These are phyloP conservation scores for Sporothrix brunneoviolacea DNA, from an alignment of 2,329 filamentous ascomycete genomes.

Conservation along the genomic window DNA sequence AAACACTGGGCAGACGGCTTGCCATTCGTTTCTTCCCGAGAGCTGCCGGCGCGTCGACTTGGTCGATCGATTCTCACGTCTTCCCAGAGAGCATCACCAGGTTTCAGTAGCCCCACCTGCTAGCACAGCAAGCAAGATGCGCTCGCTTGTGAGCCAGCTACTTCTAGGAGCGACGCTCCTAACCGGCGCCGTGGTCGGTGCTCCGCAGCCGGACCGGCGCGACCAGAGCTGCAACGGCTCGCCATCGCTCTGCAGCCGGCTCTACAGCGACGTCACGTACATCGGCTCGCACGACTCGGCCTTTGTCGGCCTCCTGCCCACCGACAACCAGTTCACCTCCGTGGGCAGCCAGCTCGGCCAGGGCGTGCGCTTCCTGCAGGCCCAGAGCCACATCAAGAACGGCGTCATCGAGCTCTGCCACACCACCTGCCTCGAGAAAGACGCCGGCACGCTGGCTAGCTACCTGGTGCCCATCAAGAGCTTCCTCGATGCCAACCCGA, in stretches of 20 bases:
- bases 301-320: constrained; percentile 49
- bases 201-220: not conserved
- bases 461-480: constrained; percentile 52
- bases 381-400: constrained; percentile 52
- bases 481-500: constrained; percentile 52
- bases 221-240: constrained; percentile 48
- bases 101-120: not conserved
- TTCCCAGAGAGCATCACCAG: not conserved
- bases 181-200: not conserved
- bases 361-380: constrained; percentile 59
- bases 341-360: constrained; percentile 52
- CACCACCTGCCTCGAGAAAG: constrained; percentile 52
- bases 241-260: constrained; percentile 46
- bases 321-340: constrained; percentile 55
- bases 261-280: constrained; percentile 55
- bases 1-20: not conserved
- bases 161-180: not conserved
- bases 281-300: constrained; percentile 60
- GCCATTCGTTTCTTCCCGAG: not conserved
- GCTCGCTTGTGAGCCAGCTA: not conserved
- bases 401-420: constrained; percentile 56
- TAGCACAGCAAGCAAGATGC: too few species aligned
- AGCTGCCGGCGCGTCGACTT: not conserved
- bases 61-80: not conserved
- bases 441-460: constrained; percentile 48